Evolutionary conservation across 345 rosid genomes (phyloP).

Genomic region (Carallia pectinifolia): DNA sequence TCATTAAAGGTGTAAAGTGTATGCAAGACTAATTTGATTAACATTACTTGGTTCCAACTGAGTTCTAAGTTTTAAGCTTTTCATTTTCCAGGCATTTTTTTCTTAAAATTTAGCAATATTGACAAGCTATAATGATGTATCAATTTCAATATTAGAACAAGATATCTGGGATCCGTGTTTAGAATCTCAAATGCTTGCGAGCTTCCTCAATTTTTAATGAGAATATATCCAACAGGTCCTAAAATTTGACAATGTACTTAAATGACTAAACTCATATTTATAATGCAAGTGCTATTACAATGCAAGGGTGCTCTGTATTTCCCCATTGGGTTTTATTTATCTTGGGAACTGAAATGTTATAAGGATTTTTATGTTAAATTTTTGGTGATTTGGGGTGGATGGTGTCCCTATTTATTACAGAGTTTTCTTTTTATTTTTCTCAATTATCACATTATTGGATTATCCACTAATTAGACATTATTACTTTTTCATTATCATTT

Average conservation of each 20-base stretch:
- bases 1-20: neutral
- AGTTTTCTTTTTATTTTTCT: neutral
- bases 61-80: neutral
- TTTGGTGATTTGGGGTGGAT: neutral
- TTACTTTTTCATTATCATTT: neutral
- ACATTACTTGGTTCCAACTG: neutral
- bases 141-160: neutral
- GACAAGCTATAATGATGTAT: neutral
- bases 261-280: no score
- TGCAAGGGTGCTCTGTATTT: no score
- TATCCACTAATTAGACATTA: constrained; percentile 5
- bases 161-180: neutral
- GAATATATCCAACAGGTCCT: neutral
- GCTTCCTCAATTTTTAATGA: neutral
- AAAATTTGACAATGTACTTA: neutral
- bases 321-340: no score
- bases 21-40: neutral
- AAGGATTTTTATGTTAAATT: neutral
- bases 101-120: neutral
- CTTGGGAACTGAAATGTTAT: neutral
- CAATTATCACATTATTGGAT: neutral
- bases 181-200: neutral
- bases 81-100: neutral
- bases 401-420: neutral
- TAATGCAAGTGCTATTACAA: no score